Percentiles rank a stretch among this genome's conserved stretches.
Conservation (phyloP, 2,329 filamentous ascomycete species). For the Metarhizium robertsii region DNA sequence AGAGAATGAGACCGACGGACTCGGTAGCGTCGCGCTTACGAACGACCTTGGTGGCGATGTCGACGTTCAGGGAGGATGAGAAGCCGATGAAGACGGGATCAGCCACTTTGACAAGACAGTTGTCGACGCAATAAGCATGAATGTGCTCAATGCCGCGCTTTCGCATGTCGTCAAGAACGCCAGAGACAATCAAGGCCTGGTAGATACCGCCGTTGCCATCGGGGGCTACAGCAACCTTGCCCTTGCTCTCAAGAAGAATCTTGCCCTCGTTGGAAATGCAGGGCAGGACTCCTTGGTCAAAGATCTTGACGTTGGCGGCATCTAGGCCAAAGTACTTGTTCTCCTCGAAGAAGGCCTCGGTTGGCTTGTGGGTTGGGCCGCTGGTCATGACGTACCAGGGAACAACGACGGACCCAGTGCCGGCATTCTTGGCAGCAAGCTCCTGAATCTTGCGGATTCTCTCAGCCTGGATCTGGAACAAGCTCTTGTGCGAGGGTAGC, state of each 20-base stretch:
- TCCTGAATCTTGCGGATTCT: conserved; percentile 79
- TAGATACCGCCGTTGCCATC: conserved; percentile 98
- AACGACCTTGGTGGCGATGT: conserved; percentile 98
- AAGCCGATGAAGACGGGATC: conserved; percentile 96
- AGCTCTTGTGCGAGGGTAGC: conserved; percentile 81
- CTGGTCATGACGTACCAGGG: conserved; percentile 99
- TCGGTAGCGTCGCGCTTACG: conserved; percentile 95
- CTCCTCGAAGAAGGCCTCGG: conserved; percentile 87
- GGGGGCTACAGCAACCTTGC: conserved; percentile 85
- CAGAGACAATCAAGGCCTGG: conserved; percentile 73
- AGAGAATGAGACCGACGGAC: conserved; percentile 86
- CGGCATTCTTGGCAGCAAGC: conserved; percentile 63
- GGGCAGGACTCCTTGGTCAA: conserved; percentile 93
- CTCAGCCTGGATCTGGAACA: conserved; percentile 97
- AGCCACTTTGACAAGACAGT: conserved; percentile 98
- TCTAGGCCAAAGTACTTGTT: conserved; percentile 85
- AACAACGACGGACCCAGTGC: conserved; percentile 50
- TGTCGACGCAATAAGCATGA: conserved; percentile 97
- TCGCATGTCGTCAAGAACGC: conserved; percentile 79
- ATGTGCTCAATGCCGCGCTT: conserved; percentile 88
- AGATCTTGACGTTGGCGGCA: conserved; percentile 79
- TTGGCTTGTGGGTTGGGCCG: conserved; percentile 82
- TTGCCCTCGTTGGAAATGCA: conserved; percentile 98
- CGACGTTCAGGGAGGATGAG: conserved; percentile 75
- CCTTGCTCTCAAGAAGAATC: conserved; percentile 86